phyloP scores from a whole-genome alignment of 1,139 yeast species.

The Oligophagozyma castellii region DNA sequence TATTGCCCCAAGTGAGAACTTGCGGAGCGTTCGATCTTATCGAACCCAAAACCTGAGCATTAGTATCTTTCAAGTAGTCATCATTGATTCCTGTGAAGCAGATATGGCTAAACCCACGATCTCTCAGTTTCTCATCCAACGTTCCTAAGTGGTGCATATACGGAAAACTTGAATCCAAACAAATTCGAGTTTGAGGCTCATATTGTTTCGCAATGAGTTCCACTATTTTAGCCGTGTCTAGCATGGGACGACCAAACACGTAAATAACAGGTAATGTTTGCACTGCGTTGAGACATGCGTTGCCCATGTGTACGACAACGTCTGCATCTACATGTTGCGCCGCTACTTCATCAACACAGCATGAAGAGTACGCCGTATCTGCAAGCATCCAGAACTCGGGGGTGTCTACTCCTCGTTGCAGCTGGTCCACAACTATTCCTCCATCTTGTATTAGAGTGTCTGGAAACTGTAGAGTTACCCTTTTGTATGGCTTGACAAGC shows the following conservation, averaged over 20 bases:
- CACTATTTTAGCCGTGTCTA: constrained; percentile 29
- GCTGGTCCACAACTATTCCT: constrained; percentile 44
- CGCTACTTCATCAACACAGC: constrained; percentile 96
- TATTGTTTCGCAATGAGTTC: constrained; percentile 30
- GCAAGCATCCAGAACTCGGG: constrained; percentile 60
- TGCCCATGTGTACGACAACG: constrained; percentile 84
- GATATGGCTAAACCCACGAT: constrained; percentile 30
- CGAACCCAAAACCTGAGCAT: constrained; percentile 33
- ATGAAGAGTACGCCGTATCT: constrained; percentile 88
- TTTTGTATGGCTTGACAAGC: no score
- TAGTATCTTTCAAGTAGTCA: constrained; percentile 15
- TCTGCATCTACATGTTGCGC: constrained; percentile 87
- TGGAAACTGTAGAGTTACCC: constrained; percentile 81
- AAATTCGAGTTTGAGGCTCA: constrained; percentile 27
- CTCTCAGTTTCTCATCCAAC: constrained; percentile 27
- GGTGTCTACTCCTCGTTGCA: constrained; percentile 15
- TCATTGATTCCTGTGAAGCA: constrained; percentile 38
- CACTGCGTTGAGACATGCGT: constrained; percentile 78
- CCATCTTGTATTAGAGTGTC: constrained; percentile 70
- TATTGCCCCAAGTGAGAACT: constrained; percentile 17
- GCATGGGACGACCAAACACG: constrained; percentile 55
- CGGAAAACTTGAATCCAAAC: constrained; percentile 60
- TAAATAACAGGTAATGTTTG: constrained; percentile 60
- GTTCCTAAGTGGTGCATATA: constrained; percentile 32
- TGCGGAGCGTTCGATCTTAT: constrained; percentile 10